phyloP scores from a whole-genome alignment of 371 early-diverging fungal species.

The Umbelopsis sp. region DNA sequence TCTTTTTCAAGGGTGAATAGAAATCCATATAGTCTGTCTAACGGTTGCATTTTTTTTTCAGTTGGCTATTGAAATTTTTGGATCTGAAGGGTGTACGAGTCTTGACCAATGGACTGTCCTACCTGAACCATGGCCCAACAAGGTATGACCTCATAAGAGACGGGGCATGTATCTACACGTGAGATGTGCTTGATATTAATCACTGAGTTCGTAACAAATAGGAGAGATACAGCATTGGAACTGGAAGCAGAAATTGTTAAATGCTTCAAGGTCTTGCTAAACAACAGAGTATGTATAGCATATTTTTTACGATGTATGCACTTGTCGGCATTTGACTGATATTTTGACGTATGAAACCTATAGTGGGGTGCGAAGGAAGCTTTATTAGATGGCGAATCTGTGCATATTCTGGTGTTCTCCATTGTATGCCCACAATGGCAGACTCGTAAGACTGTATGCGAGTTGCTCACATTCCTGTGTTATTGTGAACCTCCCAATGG shows the following conservation, averaged over 20 bases:
- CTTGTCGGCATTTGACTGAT: not conserved
- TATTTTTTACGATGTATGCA: too few relatives aligned
- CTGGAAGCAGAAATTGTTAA: constrained; percentile 78
- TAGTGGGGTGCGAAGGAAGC: constrained; percentile 77
- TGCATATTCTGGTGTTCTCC: constrained; percentile 72
- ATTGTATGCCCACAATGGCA: constrained; percentile 71
- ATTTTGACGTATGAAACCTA: not conserved
- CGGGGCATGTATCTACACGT: too few relatives aligned
- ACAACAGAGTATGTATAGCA: constrained; percentile 49
- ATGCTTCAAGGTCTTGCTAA: constrained; percentile 71
- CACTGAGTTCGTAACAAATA: constrained; percentile 24
- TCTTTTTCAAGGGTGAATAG: too few relatives aligned
- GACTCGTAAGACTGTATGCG: constrained; percentile 75
- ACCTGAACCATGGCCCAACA: constrained; percentile 43
- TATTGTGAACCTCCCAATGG: constrained; percentile 74
- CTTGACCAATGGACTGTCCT: constrained; percentile 58
- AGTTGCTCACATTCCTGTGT: constrained; percentile 77
- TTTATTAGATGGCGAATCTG: constrained; percentile 62
- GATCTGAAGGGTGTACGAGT: constrained; percentile 69
- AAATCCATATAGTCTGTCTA: not conserved
- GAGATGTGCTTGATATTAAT: too few relatives aligned
- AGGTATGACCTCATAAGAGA: constrained; percentile 24
- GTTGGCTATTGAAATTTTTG: constrained; percentile 61
- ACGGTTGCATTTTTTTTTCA: constrained; percentile 20
- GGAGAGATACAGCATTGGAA: constrained; percentile 62